phyloP scores from a whole-genome alignment of 1,284 basidiomycete genomes.

The Serendipita sp. region DNA sequence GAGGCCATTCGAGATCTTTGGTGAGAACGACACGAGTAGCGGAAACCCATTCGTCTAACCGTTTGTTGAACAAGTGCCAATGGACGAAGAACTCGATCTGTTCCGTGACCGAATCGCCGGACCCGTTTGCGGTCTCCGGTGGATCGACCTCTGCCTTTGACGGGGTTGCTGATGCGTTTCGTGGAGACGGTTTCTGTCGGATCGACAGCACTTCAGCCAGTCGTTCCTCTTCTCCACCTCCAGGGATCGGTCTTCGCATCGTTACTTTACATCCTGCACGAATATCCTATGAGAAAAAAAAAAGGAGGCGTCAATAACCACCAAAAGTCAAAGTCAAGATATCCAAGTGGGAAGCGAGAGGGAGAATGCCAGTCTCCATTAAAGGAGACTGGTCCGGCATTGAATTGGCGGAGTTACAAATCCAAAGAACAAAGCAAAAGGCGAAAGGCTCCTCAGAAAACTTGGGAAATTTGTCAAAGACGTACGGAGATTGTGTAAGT shows the following conservation, averaged over 20 bases:
- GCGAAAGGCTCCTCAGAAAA: conserved; percentile 16
- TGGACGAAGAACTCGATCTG: conserved; percentile 86
- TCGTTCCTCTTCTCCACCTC: conserved; percentile 69
- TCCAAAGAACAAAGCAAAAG: background rate
- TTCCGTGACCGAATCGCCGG: background rate
- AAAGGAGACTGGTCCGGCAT: too few relatives aligned
- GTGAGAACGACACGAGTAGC: conserved; percentile 73
- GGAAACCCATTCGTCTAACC: conserved; percentile 96
- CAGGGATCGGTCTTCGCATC: conserved; percentile 62
- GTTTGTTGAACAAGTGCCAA: conserved; percentile 97
- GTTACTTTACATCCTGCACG: conserved; percentile 88
- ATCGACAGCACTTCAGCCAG: conserved; percentile 89
- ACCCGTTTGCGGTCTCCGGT: conserved; percentile 50
- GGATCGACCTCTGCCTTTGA: conserved; percentile 31
- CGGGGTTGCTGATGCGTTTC: conserved; percentile 42
- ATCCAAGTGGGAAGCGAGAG: too few relatives aligned
- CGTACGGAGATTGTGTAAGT: conserved; percentile 61
- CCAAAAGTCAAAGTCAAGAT: too few relatives aligned
- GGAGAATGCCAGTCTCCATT: too few relatives aligned
- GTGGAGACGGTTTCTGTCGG: conserved; percentile 56
- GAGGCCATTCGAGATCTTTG: conserved; percentile 91
- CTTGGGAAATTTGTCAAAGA: conserved; percentile 14
- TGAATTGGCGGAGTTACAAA: background rate
- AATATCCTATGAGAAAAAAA: conserved; percentile 43
- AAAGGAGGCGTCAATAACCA: conserved; percentile 15